Percentiles rank a stretch among this genome's conserved stretches.
These are phyloP conservation scores for Cyclotella sp. DNA, from an alignment of 108 stramenopile genomes.

Conservation along the genomic window DNA sequence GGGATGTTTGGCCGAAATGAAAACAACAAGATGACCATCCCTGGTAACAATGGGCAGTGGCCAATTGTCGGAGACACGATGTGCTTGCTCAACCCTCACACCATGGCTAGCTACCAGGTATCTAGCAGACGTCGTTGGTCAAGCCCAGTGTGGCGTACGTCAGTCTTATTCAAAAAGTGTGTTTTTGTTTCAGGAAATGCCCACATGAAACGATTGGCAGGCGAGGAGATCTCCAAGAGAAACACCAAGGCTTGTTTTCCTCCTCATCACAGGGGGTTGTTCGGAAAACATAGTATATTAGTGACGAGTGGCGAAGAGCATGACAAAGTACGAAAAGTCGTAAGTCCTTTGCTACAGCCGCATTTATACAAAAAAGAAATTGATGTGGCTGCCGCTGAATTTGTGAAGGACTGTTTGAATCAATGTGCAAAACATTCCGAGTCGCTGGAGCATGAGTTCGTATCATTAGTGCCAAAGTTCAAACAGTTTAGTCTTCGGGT, in stretches of 20 bases:
- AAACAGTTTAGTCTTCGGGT: constrained; percentile 36
- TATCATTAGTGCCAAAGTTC: constrained; percentile 26
- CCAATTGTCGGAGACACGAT: constrained; percentile 47
- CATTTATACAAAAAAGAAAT: constrained; percentile 38
- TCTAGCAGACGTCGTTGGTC: constrained; percentile 19
- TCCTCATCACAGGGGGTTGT: constrained; percentile 45
- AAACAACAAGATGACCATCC: not conserved
- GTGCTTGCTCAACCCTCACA: constrained; percentile 32
- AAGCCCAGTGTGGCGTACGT: constrained; percentile 25
- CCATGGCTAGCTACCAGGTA: constrained; percentile 44
- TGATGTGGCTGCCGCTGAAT: constrained; percentile 15
- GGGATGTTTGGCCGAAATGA: not conserved
- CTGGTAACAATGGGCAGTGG: constrained; percentile 17
- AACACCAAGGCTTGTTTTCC: constrained; percentile 44
- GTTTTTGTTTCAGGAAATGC: constrained; percentile 34
- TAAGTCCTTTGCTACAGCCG: constrained; percentile 30
- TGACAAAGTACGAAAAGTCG: constrained; percentile 21
- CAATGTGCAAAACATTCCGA: not conserved
- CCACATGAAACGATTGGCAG: constrained; percentile 22
- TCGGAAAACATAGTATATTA: constrained; percentile 36
- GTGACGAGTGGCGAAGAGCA: constrained; percentile 47
- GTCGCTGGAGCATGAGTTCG: not conserved
- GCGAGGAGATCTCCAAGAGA: constrained; percentile 27
- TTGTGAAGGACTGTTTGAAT: constrained; percentile 20
- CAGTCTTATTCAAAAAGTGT: constrained; percentile 27